Percentiles rank a stretch among this genome's conserved stretches.
Evolutionary conservation across 768 basidiomycete genomes (phyloP).

Genomic region (Coprinopsis marcescibilis): DNA sequence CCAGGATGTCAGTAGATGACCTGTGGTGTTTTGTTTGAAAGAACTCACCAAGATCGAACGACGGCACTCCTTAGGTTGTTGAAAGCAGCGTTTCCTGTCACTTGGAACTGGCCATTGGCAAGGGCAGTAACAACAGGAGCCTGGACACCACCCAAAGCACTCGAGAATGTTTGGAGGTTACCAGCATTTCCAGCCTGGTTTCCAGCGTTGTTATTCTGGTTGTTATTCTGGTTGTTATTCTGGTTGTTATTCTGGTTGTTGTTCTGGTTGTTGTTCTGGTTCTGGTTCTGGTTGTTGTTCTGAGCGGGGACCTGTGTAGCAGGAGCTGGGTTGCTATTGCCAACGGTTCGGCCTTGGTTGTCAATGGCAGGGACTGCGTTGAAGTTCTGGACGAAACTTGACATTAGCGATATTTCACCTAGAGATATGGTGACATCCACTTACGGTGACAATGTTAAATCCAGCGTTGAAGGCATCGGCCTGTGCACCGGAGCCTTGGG

Average conservation of each 20-base stretch:
- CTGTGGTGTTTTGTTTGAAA: neutral
- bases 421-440: slow-evolving; percentile 11
- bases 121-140: slow-evolving; percentile 39
- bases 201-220: slow-evolving; percentile 4
- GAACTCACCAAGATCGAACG: slow-evolving; percentile 40
- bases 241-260: slow-evolving; percentile 9
- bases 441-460: slow-evolving; percentile 47
- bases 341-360: slow-evolving; percentile 36
- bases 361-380: slow-evolving; percentile 33
- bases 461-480: slow-evolving; percentile 60
- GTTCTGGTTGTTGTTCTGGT: slow-evolving; percentile 9
- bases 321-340: slow-evolving; percentile 13
- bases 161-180: slow-evolving; percentile 48
- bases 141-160: slow-evolving; percentile 37
- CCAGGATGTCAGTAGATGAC: slow-evolving; percentile 10
- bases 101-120: slow-evolving; percentile 42
- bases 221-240: slow-evolving; percentile 6
- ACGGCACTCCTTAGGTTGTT: slow-evolving; percentile 40
- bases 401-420: neutral
- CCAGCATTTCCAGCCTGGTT: slow-evolving; percentile 11
- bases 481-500: slow-evolving; percentile 43
- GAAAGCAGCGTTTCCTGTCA: slow-evolving; percentile 42
- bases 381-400: slow-evolving; percentile 34
- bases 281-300: neutral
- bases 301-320: slow-evolving; percentile 1